Percentiles rank a stretch among this genome's conserved stretches.
Conservation (phyloP, 139 green algal genomes). For the Micromonas pusilla region DNA sequence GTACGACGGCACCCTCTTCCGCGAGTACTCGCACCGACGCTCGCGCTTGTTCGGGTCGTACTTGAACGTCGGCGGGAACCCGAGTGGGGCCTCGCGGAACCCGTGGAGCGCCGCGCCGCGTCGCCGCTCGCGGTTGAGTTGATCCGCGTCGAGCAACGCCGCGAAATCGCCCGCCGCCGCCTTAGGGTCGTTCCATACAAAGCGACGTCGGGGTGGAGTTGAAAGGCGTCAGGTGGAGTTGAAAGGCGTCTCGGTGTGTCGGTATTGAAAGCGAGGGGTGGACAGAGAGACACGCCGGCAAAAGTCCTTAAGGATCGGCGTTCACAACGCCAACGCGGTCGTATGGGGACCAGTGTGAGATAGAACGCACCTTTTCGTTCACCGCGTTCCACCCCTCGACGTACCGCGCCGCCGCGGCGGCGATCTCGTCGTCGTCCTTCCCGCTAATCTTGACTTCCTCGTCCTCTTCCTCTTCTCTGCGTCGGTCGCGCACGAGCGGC, state of each 20-base stretch:
- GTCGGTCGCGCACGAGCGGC: too few relatives aligned
- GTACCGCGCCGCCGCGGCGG: background rate
- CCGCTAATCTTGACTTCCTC: background rate
- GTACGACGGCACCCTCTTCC: conserved; percentile 13
- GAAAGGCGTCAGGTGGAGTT: too few relatives aligned
- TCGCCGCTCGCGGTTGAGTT: background rate
- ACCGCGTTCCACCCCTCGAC: background rate
- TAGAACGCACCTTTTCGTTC: background rate
- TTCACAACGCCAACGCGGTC: background rate
- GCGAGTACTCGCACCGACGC: conserved; percentile 14
- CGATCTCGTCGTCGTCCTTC: background rate
- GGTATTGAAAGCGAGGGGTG: too few relatives aligned
- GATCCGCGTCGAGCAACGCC: background rate
- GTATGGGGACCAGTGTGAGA: background rate
- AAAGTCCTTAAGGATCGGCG: background rate
- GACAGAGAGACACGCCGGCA: too few relatives aligned
- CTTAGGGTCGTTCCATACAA: too few relatives aligned
- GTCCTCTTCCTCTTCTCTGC: too few relatives aligned
- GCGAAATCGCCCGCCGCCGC: background rate
- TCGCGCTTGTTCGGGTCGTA: background rate
- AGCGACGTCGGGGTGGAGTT: too few relatives aligned
- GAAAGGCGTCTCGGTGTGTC: too few relatives aligned
- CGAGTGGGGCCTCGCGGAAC: conserved; percentile 16
- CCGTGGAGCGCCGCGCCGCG: background rate
- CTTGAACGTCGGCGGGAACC: conserved; percentile 25